These are phyloP conservation scores for Nannochloris sp. DNA, from an alignment of 139 green algal species.

Conservation along the genomic window DNA sequence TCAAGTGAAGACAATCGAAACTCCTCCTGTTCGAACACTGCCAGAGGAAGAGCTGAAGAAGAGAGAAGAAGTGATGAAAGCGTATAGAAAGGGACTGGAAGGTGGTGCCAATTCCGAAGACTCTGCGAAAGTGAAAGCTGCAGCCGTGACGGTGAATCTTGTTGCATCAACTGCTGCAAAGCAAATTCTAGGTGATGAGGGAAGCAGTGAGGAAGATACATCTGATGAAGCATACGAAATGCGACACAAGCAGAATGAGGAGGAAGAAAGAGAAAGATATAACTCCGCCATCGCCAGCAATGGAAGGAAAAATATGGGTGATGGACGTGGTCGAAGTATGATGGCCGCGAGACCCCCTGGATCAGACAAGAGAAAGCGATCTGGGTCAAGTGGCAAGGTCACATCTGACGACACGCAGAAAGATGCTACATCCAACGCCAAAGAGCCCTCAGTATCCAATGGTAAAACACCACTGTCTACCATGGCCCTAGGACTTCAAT, in stretches of 20 bases:
- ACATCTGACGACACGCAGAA: too few relatives aligned
- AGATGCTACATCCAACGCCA: too few relatives aligned
- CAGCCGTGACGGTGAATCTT: too few relatives aligned
- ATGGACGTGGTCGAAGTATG: neutral
- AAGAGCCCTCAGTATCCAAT: too few relatives aligned
- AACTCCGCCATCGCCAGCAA: neutral
- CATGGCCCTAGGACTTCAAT: too few relatives aligned
- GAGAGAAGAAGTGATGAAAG: slow-evolving; percentile 15
- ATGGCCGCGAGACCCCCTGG: neutral
- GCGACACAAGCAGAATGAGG: slow-evolving; percentile 12
- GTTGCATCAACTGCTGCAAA: too few relatives aligned
- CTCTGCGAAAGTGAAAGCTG: too few relatives aligned
- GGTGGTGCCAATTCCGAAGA: too few relatives aligned
- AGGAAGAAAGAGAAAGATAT: slow-evolving; percentile 6
- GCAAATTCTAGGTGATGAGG: slow-evolving; percentile 4
- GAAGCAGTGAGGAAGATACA: slow-evolving; percentile 21
- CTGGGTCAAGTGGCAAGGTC: neutral
- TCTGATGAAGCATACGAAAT: slow-evolving; percentile 22
- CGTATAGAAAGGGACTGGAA: neutral
- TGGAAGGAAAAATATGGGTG: neutral
- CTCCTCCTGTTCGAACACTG: slow-evolving; percentile 22
- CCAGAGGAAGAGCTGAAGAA: slow-evolving; percentile 11
- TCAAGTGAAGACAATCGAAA: slow-evolving; percentile 33
- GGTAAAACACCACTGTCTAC: too few relatives aligned
- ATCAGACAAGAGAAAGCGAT: neutral